Percentiles rank a stretch among this genome's conserved stretches.
phyloP scores from a whole-genome alignment of 352 stramenopile species.

The Pythium dissotocum region DNA sequence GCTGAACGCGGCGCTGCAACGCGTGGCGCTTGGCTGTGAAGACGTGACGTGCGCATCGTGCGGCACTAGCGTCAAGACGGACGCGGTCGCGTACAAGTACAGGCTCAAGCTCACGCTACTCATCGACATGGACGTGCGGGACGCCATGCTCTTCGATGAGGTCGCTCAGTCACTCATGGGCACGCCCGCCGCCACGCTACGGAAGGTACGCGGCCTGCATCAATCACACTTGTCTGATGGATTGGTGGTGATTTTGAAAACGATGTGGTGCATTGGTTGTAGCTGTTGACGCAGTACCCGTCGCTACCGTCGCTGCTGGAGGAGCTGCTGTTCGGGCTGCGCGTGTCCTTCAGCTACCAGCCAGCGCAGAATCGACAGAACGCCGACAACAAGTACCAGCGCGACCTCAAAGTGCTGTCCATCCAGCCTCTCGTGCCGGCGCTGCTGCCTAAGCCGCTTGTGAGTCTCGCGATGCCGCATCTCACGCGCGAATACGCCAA shows the following conservation, averaged over 20 bases:
- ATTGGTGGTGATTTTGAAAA: slow-evolving; percentile 2
- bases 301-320: slow-evolving; percentile 43
- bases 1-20: slow-evolving; percentile 33
- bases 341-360: slow-evolving; percentile 50
- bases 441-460: slow-evolving; percentile 48
- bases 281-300: slow-evolving; percentile 43
- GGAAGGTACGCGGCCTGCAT: slow-evolving; percentile 9
- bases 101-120: slow-evolving; percentile 52
- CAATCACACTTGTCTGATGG: neutral
- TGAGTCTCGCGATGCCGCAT: slow-evolving; percentile 38
- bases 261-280: neutral
- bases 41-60: slow-evolving; percentile 39
- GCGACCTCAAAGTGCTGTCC: slow-evolving; percentile 47
- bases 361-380: slow-evolving; percentile 28
- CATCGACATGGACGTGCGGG: slow-evolving; percentile 31
- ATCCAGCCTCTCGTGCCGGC: slow-evolving; percentile 43
- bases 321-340: slow-evolving; percentile 52
- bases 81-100: slow-evolving; percentile 50
- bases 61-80: slow-evolving; percentile 11
- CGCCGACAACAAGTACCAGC: slow-evolving; percentile 37
- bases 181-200: slow-evolving; percentile 31
- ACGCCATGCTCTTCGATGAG: slow-evolving; percentile 63
- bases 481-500: slow-evolving; percentile 28
- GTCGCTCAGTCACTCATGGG: slow-evolving; percentile 40
- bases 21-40: slow-evolving; percentile 12